These are phyloP conservation scores for Pleurotus tuoliensis DNA, from an alignment of 768 basidiomycete genomes.

Conservation along the genomic window DNA sequence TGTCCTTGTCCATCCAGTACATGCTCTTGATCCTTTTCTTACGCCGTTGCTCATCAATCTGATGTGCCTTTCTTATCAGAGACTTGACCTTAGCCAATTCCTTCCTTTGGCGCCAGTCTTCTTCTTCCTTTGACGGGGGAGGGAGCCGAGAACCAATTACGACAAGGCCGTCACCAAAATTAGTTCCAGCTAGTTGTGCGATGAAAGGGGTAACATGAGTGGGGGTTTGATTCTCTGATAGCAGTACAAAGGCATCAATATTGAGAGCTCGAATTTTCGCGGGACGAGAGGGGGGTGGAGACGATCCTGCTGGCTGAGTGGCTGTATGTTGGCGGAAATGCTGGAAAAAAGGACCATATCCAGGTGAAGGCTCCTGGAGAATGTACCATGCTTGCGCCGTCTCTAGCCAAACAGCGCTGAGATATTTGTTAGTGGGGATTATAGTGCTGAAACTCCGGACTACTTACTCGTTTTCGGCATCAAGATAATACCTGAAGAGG, in stretches of 20 bases:
- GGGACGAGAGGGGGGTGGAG: constrained; percentile 1
- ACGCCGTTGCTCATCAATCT: too few species aligned
- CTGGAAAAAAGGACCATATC: constrained; percentile 39
- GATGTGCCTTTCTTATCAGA: constrained; percentile 21
- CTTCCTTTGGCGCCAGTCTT: constrained; percentile 18
- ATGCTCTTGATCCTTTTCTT: too few species aligned
- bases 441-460: background rate
- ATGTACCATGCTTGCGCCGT: constrained; percentile 64
- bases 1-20: too few species aligned
- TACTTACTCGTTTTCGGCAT: constrained; percentile 48
- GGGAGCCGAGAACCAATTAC: constrained; percentile 45
- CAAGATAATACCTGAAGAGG: constrained; percentile 45
- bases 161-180: constrained; percentile 50
- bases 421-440: too few species aligned
- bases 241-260: constrained; percentile 54
- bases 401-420: constrained; percentile 63
- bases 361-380: constrained; percentile 40
- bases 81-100: constrained; percentile 21
- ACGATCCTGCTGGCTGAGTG: constrained; percentile 42
- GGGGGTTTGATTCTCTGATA: constrained; percentile 44
- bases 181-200: constrained; percentile 41
- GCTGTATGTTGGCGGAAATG: constrained; percentile 49
- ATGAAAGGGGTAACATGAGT: constrained; percentile 69
- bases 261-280: constrained; percentile 31
- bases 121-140: constrained; percentile 22